Evolutionary conservation across 305 asterid genomes (phyloP).

Genomic region (Fraxinus floribunda): DNA sequence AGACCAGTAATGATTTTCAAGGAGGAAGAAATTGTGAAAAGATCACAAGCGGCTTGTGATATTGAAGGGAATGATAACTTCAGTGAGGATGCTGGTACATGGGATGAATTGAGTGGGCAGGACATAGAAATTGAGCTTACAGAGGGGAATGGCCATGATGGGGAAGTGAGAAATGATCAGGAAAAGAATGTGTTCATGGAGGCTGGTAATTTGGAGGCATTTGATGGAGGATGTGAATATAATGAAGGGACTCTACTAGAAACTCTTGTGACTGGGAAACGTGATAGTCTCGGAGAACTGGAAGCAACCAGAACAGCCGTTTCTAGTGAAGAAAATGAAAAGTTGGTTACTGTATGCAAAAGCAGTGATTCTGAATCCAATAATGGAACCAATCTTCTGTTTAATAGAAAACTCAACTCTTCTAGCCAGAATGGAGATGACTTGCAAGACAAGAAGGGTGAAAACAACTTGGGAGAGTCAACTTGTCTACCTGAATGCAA

Average conservation of each 20-base stretch:
- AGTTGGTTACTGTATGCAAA: conserved; percentile 29
- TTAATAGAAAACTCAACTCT: conserved; percentile 35
- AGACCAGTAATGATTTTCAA: conserved; percentile 6
- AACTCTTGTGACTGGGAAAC: conserved; percentile 30
- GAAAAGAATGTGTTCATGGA: conserved; percentile 26
- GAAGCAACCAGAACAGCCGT: conserved; percentile 31
- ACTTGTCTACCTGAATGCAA: conserved; percentile 29
- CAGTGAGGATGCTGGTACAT: conserved; percentile 31
- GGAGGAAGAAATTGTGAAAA: conserved; percentile 27
- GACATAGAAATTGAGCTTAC: conserved; percentile 34
- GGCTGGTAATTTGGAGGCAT: conserved; percentile 29
- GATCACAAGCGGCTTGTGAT: conserved; percentile 28
- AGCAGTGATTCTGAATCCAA: conserved; percentile 30
- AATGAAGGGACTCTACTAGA: conserved; percentile 19
- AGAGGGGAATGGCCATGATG: conserved; percentile 31
- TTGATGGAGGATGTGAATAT: conserved; percentile 29
- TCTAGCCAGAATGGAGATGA: conserved; percentile 34
- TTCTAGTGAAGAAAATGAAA: conserved; percentile 33
- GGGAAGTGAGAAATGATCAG: conserved; percentile 31
- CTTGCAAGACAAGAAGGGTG: conserved; percentile 27
- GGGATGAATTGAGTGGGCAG: conserved; percentile 34
- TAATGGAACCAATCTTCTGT: conserved; percentile 28
- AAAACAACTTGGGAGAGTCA: conserved; percentile 17
- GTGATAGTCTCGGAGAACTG: conserved; percentile 27
- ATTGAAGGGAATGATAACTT: conserved; percentile 24